A percentile compares a stretch with the other conserved stretches of the same genome.
phyloP scores from a whole-genome alignment of 257 asterid species.

The Phtheirospermum japonicum region DNA sequence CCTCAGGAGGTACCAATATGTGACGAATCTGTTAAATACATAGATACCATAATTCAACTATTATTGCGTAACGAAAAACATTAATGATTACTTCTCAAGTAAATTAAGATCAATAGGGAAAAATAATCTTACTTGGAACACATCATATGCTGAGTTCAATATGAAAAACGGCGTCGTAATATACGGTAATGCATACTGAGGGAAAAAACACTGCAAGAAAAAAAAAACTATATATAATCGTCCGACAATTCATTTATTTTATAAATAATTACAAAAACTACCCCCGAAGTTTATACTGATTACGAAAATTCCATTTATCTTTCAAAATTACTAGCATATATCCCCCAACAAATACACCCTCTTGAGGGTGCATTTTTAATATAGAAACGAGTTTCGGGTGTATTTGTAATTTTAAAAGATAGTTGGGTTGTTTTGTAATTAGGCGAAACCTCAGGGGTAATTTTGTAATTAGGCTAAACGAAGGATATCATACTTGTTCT shows the following conservation, averaged over 20 bases:
- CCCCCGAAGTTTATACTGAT: too few relatives aligned
- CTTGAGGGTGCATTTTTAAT: too few relatives aligned
- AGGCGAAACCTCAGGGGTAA: not conserved
- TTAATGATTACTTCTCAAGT: too few relatives aligned
- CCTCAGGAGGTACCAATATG: slow-evolving; percentile 79
- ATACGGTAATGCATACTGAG: slow-evolving; percentile 70
- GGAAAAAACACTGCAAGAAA: slow-evolving; percentile 82
- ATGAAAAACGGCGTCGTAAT: slow-evolving; percentile 78
- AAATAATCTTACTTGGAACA: slow-evolving; percentile 67
- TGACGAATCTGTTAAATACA: slow-evolving; percentile 63
- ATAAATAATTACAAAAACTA: too few relatives aligned
- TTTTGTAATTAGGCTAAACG: not conserved
- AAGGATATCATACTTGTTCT: slow-evolving; percentile 44
- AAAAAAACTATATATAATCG: not conserved
- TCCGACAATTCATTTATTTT: too few relatives aligned
- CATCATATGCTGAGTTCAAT: slow-evolving; percentile 90
- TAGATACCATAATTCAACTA: not conserved
- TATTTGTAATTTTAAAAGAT: not conserved
- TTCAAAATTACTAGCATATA: not conserved
- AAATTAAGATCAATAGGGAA: not conserved
- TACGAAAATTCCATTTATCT: too few relatives aligned
- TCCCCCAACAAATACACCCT: too few relatives aligned
- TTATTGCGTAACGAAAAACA: too few relatives aligned
- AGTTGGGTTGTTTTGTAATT: not conserved
- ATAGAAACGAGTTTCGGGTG: too few relatives aligned